A percentile compares a stretch with the other conserved stretches of the same genome.
Evolutionary conservation across 2,329 filamentous ascomycete genomes (phyloP).

Genomic region (Pseudogymnoascus sp.): DNA sequence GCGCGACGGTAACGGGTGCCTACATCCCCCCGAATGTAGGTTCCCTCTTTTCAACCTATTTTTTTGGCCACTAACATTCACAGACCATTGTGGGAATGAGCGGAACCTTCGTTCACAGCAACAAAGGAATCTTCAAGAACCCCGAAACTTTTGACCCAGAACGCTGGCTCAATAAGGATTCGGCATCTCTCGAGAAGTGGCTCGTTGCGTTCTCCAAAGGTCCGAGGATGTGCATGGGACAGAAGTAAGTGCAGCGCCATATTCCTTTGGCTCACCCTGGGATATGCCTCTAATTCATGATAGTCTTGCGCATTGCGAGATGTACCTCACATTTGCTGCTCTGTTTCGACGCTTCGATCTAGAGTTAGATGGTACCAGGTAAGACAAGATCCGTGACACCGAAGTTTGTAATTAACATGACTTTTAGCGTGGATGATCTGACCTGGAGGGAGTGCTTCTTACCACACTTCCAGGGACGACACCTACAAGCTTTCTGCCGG

Average conservation of each 20-base stretch:
- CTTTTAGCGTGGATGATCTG: conserved; percentile 21
- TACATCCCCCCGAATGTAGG: conserved; percentile 1
- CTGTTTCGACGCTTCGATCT: conserved; percentile 28
- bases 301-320: conserved; percentile 25
- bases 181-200: conserved; percentile 20
- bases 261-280: background rate
- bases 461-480: conserved; percentile 18
- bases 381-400: background rate
- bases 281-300: background rate
- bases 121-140: conserved; percentile 20
- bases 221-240: conserved; percentile 33
- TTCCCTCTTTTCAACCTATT: background rate
- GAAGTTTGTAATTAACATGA: background rate
- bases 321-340: conserved; percentile 28
- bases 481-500: conserved; percentile 22
- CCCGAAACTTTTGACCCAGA: conserved; percentile 19
- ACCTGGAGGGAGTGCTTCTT: conserved; percentile 26
- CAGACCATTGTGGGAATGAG: conserved; percentile 17
- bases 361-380: conserved; percentile 24
- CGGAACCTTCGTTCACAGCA: conserved; percentile 20
- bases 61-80: background rate
- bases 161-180: conserved; percentile 18
- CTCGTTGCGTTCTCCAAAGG: conserved; percentile 39
- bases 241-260: background rate
- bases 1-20: conserved; percentile 3